Conservation (phyloP, 2,329 filamentous ascomycete genomes). For the Botryotinia globosa region DNA sequence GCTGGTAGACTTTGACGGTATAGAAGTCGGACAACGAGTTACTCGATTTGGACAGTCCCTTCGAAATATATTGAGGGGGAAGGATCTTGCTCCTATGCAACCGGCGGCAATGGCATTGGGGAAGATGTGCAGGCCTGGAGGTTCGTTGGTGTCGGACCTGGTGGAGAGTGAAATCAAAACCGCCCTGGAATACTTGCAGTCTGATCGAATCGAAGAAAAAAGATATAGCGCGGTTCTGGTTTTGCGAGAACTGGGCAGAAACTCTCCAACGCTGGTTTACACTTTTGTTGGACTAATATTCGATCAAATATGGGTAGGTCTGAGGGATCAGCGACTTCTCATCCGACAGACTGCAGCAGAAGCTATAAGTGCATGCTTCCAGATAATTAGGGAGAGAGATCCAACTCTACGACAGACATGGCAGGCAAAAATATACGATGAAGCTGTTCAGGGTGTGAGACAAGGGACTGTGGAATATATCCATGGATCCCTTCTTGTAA, state of each 20-base stretch:
- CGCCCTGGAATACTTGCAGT: constrained; percentile 93
- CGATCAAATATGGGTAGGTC: constrained; percentile 91
- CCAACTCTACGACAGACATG: constrained; percentile 80
- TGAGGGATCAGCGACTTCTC: constrained; percentile 84
- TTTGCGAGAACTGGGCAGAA: constrained; percentile 83
- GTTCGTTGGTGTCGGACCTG: constrained; percentile 88
- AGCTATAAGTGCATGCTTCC: constrained; percentile 90
- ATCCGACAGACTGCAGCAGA: constrained; percentile 91
- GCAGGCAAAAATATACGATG: constrained; percentile 88
- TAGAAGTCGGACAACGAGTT: constrained; percentile 89
- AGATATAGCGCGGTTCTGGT: constrained; percentile 91
- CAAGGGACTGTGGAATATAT: constrained; percentile 80
- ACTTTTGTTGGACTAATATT: constrained; percentile 93
- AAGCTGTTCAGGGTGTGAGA: constrained; percentile 76
- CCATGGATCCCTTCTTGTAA: constrained; percentile 88
- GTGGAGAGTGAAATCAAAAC: constrained; percentile 97
- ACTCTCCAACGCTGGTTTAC: constrained; percentile 93
- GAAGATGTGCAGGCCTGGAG: constrained; percentile 86
- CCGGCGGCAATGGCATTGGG: constrained; percentile 86
- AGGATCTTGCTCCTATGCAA: constrained; percentile 87
- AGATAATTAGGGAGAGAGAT: constrained; percentile 92
- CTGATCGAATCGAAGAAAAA: constrained; percentile 88
- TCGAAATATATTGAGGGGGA: constrained; percentile 81
- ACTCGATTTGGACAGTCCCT: constrained; percentile 91
- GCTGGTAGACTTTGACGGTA: constrained; percentile 93